phyloP scores from a whole-genome alignment of 345 rosid genomes.

The Leavenworthia alabamica region DNA sequence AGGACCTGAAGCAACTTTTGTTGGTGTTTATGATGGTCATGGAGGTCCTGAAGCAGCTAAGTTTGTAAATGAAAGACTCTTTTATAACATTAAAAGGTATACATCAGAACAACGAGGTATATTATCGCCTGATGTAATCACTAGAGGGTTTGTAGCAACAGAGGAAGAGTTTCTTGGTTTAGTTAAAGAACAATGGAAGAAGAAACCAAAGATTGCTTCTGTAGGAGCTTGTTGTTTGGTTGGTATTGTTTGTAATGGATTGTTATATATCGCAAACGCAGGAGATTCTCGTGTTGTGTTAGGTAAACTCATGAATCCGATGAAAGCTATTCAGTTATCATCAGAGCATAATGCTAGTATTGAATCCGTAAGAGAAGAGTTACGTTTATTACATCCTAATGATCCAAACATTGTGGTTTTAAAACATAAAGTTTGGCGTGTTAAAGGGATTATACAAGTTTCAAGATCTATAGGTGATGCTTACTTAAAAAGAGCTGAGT shows the following conservation, averaged over 20 bases:
- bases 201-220: conserved; percentile 80
- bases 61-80: conserved; percentile 70
- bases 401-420: conserved; percentile 90
- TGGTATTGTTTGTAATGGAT: conserved; percentile 72
- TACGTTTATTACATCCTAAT: conserved; percentile 80
- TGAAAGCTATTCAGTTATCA: conserved; percentile 81
- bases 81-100: conserved; percentile 54
- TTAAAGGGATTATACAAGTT: conserved; percentile 93
- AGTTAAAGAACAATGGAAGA: conserved; percentile 62
- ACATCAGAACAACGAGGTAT: conserved; percentile 61
- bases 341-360: conserved; percentile 82
- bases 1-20: conserved; percentile 88
- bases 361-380: conserved; percentile 87
- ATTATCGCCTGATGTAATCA: conserved; percentile 85
- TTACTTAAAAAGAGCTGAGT: conserved; percentile 79
- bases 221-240: conserved; percentile 94
- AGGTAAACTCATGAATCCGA: conserved; percentile 48
- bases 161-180: conserved; percentile 84
- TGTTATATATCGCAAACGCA: conserved; percentile 78
- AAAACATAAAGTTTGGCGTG: conserved; percentile 95
- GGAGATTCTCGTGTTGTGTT: conserved; percentile 93
- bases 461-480: conserved; percentile 98
- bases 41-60: conserved; percentile 97
- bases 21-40: conserved; percentile 98
- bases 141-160: conserved; percentile 72